Evolutionary conservation across 2,329 filamentous ascomycete species (phyloP).

Genomic region (Zasmidium angulare): DNA sequence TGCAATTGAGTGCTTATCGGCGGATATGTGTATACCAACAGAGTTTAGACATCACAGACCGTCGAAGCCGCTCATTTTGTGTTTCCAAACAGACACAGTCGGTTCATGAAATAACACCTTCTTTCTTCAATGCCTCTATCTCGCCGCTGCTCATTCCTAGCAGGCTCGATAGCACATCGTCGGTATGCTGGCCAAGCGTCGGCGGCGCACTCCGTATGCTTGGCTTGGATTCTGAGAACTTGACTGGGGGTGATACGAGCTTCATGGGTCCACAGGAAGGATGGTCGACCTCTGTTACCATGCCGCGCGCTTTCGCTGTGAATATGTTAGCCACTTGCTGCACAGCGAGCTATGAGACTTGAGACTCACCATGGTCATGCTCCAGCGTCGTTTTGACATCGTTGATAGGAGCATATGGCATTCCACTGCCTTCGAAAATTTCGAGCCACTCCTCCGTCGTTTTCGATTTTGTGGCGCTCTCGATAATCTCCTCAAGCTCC

Average conservation of each 20-base stretch:
- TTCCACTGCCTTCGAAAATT: constrained; percentile 81
- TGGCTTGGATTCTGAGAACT: constrained; percentile 81
- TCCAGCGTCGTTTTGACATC: constrained; percentile 82
- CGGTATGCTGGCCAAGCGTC: constrained; percentile 81
- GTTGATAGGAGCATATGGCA: constrained; percentile 94
- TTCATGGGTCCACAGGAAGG: constrained; percentile 79
- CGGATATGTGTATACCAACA: no score
- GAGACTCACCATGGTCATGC: constrained; percentile 71
- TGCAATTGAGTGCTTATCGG: no score
- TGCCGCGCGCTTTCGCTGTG: constrained; percentile 68
- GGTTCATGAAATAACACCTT: constrained; percentile 59
- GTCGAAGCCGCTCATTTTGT: no score
- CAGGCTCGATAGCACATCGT: constrained; percentile 68
- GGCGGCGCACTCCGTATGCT: constrained; percentile 77
- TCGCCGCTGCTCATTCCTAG: constrained; percentile 60
- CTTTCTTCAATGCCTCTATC: constrained; percentile 62
- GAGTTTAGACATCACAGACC: no score
- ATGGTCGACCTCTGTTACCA: constrained; percentile 89
- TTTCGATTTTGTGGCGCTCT: constrained; percentile 69
- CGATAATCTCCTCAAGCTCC: constrained; percentile 76
- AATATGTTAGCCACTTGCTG: not conserved
- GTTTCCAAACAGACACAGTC: no score
- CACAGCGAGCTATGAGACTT: not conserved
- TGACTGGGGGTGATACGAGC: constrained; percentile 90
- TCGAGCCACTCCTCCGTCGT: constrained; percentile 87